Percentiles rank a stretch among this genome's conserved stretches.
phyloP scores from a whole-genome alignment of 2,329 filamentous ascomycete species.

The Simplicillium aogashimaense region DNA sequence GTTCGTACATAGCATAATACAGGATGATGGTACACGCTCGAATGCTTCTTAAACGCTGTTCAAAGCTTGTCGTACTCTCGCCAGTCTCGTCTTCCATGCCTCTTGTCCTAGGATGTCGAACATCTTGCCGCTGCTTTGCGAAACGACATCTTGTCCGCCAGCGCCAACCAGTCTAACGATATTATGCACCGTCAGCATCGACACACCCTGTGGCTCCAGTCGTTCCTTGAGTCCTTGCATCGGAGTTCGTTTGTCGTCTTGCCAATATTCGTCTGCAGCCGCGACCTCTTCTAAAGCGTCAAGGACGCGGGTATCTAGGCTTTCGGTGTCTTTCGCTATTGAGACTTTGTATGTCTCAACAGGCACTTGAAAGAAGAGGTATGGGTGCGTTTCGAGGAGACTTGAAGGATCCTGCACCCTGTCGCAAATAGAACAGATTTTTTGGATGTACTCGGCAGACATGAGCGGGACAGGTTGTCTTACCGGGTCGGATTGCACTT shows the following conservation, averaged over 20 bases:
- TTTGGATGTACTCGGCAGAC: slow-evolving; percentile 12
- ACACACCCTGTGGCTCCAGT: slow-evolving; percentile 8
- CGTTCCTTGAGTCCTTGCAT: slow-evolving; percentile 10
- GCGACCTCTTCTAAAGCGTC: slow-evolving; percentile 16
- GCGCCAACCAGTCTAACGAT: slow-evolving; percentile 20
- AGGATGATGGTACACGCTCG: too few relatives aligned
- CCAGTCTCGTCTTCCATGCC: slow-evolving; percentile 21
- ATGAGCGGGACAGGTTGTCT: slow-evolving; percentile 13
- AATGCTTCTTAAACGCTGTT: too few relatives aligned
- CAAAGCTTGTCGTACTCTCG: neutral
- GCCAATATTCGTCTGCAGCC: slow-evolving; percentile 7
- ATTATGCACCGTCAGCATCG: slow-evolving; percentile 15
- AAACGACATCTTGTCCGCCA: slow-evolving; percentile 16
- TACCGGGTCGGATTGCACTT: slow-evolving; percentile 14
- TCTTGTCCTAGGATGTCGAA: slow-evolving; percentile 23
- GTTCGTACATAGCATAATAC: neutral
- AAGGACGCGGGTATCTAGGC: slow-evolving; percentile 11
- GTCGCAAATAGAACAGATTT: slow-evolving; percentile 13
- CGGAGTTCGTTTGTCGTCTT: slow-evolving; percentile 5
- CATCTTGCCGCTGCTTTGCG: slow-evolving; percentile 18
- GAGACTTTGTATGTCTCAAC: slow-evolving; percentile 16
- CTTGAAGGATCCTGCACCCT: slow-evolving; percentile 12
- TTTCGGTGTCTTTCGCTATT: slow-evolving; percentile 10
- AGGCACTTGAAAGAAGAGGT: slow-evolving; percentile 27
- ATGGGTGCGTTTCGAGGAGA: slow-evolving; percentile 20